Percentiles rank a stretch among this genome's conserved stretches.
phyloP scores from a whole-genome alignment of 495 filamentous ascomycete genomes.

The Aspergillus steynii region DNA sequence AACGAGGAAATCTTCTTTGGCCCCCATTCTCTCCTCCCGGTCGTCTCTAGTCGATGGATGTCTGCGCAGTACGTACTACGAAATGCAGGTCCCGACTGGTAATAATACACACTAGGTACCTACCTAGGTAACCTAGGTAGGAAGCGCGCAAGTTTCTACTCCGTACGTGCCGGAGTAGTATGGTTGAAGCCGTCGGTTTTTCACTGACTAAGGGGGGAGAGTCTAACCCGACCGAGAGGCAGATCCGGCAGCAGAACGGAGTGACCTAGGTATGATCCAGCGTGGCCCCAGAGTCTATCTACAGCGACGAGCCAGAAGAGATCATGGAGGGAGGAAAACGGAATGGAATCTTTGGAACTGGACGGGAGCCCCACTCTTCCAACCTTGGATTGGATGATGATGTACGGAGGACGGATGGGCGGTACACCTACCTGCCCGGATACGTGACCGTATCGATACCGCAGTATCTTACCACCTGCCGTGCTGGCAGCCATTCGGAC shows the following conservation, averaged over 20 bases:
- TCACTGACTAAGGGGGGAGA: not conserved
- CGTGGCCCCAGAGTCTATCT: conserved; percentile 1
- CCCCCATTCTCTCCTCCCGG: not conserved
- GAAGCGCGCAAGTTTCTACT: no score
- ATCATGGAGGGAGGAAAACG: not conserved
- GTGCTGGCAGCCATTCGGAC: not conserved
- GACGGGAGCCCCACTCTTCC: conserved; percentile 17
- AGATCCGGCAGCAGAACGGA: conserved; percentile 4
- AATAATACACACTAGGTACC: no score
- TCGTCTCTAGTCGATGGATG: no score
- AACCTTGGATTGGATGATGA: conserved; percentile 2
- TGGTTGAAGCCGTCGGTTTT: no score
- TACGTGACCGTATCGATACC: conserved; percentile 14
- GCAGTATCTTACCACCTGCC: conserved; percentile 1
- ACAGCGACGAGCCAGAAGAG: not conserved
- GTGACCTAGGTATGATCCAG: conserved; percentile 6
- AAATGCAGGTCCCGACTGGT: no score
- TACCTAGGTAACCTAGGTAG: no score
- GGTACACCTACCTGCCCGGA: not conserved
- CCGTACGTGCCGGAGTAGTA: no score
- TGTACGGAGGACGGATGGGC: not conserved
- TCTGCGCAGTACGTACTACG: no score
- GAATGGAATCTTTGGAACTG: conserved; percentile 23
- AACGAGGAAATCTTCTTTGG: not conserved
- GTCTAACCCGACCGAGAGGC: conserved; percentile 18